A percentile compares a stretch with the other conserved stretches of the same genome.
These are phyloP conservation scores for Alopecurus myosuroides DNA, from an alignment of 176 grass and related monocot species.

Conservation along the genomic window DNA sequence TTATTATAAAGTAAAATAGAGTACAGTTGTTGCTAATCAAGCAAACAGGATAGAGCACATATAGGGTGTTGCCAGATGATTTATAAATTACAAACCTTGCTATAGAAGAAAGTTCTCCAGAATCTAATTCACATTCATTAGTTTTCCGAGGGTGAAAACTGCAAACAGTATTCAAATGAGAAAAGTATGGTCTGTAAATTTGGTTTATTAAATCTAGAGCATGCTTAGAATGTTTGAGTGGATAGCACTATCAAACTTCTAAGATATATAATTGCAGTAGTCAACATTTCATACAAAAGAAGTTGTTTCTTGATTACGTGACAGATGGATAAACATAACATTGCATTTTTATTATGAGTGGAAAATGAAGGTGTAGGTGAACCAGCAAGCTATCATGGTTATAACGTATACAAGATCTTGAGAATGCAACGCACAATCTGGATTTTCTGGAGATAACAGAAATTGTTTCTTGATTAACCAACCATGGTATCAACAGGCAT, in stretches of 20 bases:
- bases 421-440: no score
- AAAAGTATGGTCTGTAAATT: background rate
- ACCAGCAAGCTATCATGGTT: no score
- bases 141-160: conserved; percentile 88
- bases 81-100: conserved; percentile 47
- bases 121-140: conserved; percentile 87
- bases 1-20: background rate
- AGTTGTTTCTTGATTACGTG: no score
- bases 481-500: no score
- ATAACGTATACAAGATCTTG: no score
- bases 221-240: background rate
- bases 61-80: background rate
- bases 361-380: no score
- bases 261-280: background rate
- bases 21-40: background rate
- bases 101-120: conserved; percentile 75
- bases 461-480: no score
- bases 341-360: no score
- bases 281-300: background rate
- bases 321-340: no score
- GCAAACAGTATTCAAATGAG: background rate
- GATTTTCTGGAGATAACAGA: no score
- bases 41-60: background rate
- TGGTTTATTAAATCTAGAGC: background rate
- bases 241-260: background rate